Base-by-base conservation (phyloP, 495 filamentous ascomycete species). In the Penicillium tannophilum region DNA sequence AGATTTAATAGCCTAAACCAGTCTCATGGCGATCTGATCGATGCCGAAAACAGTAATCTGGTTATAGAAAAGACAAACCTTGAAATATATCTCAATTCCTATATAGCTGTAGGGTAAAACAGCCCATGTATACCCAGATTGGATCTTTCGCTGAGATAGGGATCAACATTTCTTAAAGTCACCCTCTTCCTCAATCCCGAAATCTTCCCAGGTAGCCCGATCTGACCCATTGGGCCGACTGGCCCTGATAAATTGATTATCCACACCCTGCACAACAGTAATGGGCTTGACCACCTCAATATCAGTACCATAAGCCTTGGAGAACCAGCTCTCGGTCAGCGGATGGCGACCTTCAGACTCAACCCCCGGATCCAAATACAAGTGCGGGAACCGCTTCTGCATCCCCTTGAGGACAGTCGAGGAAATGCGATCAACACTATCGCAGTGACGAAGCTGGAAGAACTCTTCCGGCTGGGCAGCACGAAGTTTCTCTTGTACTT, bases 391-490 rank as follows among this genome's bases (percentile, higher is more conserved):
- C 0, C 74, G 66, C 36, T 70, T 62, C 61, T 79, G 82, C 81
- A 91, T 83, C 26, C 82, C 84, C 58, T 73, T 78, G 65, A 91
- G 68, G 26, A 89, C 88, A 23, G 84, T 79, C 48, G 80, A 82
- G 26, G 86, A 86, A 43, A 92, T 85, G 49, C 87, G 85, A 62
- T 92, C 88, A 1, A 91, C 89, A 47, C 84, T 88, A 66, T 90
- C 87, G 50, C 77, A 78, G 67, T 92, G 87, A 20, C 86, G 76
- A 58, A 93, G 70, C 35, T 76, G 72, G 61, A 90, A 87, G 70
- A 90, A 89, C 6, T 82, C 83, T 1, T 72, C 60, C 30, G 82
- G 80, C 59, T 86, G 83, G 36, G 72, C 73, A 23, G 71, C 68
- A 31, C 82, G 75, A 36, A 92, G 70, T 52, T 81, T 58, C 55